Percentiles rank a stretch among this genome's conserved stretches.
phyloP scores from a whole-genome alignment of 2,329 filamentous ascomycete species.

The Fusarium fracticaudum region DNA sequence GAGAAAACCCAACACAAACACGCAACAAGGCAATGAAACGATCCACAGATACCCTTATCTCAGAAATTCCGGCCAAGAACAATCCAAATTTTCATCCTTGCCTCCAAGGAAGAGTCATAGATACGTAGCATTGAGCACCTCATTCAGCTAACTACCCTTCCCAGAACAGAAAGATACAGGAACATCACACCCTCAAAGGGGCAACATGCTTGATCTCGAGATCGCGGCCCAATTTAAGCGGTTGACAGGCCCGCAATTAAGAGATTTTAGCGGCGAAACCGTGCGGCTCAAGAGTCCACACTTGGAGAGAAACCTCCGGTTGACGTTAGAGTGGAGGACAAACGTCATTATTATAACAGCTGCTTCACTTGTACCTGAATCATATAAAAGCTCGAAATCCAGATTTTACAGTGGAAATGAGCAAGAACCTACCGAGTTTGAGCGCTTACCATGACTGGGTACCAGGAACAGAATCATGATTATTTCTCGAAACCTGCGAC shows the following conservation, averaged over 20 bases:
- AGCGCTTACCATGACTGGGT: not conserved
- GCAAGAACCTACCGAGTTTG: not conserved
- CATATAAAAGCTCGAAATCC: not conserved
- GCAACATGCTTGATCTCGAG: not conserved
- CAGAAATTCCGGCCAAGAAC: not conserved
- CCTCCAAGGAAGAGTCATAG: not conserved
- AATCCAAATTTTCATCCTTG: not conserved
- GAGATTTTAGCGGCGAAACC: not conserved
- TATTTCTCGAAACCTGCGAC: slow-evolving; percentile 16
- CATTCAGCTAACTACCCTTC: not conserved
- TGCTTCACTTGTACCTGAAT: not conserved
- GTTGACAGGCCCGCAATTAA: slow-evolving; percentile 1
- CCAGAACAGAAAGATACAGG: not conserved
- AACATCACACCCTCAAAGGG: not conserved
- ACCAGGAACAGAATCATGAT: slow-evolving; percentile 6
- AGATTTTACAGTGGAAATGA: not conserved
- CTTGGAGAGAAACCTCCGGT: slow-evolving; percentile 26
- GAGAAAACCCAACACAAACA: not conserved
- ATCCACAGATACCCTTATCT: not conserved
- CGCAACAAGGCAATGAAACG: not conserved
- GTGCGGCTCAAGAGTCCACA: not conserved
- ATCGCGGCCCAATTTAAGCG: not conserved
- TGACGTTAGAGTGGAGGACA: slow-evolving; percentile 2
- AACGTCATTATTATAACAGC: slow-evolving; percentile 15
- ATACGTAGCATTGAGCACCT: not conserved